These are phyloP conservation scores for Tolypocladium paradoxum DNA, from an alignment of 2,329 filamentous ascomycete species.

Conservation along the genomic window DNA sequence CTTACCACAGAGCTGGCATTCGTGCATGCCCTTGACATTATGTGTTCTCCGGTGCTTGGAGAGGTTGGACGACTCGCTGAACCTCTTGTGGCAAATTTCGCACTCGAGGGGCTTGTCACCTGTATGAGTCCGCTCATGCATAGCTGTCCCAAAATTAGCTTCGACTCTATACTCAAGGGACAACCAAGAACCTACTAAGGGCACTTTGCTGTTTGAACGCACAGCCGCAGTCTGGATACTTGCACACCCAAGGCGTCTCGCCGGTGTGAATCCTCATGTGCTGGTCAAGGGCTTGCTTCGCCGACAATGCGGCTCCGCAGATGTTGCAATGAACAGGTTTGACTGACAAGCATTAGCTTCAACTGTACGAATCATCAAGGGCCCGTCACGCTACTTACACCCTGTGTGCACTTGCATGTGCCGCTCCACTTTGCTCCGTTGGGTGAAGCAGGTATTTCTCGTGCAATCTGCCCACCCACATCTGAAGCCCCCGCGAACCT, in stretches of 20 bases:
- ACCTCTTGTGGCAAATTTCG: constrained; percentile 45
- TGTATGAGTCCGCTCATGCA: constrained; percentile 56
- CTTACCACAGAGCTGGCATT: constrained; percentile 43
- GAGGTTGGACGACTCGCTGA: constrained; percentile 56
- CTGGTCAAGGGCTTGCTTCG: constrained; percentile 56
- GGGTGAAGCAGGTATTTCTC: constrained; percentile 42
- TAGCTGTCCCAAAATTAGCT: constrained; percentile 32
- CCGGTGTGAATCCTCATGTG: constrained; percentile 58
- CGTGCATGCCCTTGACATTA: constrained; percentile 37
- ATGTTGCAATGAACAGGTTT: constrained; percentile 47
- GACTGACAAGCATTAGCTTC: constrained; percentile 25
- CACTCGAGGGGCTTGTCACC: constrained; percentile 52
- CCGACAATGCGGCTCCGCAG: constrained; percentile 50
- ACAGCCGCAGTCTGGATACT: constrained; percentile 37
- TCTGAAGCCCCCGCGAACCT: constrained; percentile 34
- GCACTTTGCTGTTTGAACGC: constrained; percentile 58
- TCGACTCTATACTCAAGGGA: not conserved
- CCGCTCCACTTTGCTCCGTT: constrained; percentile 52
- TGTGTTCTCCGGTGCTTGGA: constrained; percentile 57
- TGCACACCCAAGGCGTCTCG: constrained; percentile 51
- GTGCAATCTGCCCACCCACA: constrained; percentile 48
- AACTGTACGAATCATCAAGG: not conserved
- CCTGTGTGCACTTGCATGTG: constrained; percentile 57
- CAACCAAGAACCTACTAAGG: constrained; percentile 37
- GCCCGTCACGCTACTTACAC: constrained; percentile 30